A percentile compares a stretch with the other conserved stretches of the same genome.
phyloP scores from a whole-genome alignment of 2,329 filamentous ascomycete species.

The Ilyonectria mors-panacis region DNA sequence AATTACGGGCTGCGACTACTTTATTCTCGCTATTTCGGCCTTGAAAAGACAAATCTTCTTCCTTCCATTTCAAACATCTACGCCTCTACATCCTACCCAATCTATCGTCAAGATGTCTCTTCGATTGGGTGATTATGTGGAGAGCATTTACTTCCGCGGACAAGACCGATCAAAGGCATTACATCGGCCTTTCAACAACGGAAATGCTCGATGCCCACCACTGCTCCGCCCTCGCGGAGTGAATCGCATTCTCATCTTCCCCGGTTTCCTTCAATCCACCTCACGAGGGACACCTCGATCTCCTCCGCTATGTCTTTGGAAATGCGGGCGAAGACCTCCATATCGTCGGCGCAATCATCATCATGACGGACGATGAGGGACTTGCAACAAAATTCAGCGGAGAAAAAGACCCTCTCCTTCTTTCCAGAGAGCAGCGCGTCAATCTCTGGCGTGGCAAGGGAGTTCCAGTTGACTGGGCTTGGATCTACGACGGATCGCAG shows the following conservation, averaged over 20 bases:
- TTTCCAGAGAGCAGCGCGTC: constrained; percentile 42
- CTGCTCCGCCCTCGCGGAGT: constrained; percentile 29
- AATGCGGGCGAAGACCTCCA: constrained; percentile 48
- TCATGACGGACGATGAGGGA: constrained; percentile 45
- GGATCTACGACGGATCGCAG: constrained; percentile 43
- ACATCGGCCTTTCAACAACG: constrained; percentile 38
- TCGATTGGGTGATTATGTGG: constrained; percentile 37
- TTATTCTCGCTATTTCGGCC: not conserved
- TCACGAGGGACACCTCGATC: constrained; percentile 52
- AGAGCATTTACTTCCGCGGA: constrained; percentile 20
- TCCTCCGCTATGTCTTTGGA: constrained; percentile 50
- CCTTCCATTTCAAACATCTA: not conserved
- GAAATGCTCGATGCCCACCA: constrained; percentile 7
- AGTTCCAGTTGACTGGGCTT: constrained; percentile 42
- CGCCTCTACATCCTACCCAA: not conserved
- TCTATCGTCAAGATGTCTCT: constrained; percentile 20
- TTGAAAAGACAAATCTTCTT: not conserved
- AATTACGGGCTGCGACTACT: not conserved
- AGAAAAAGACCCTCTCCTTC: constrained; percentile 25
- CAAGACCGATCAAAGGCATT: constrained; percentile 2
- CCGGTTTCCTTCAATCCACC: constrained; percentile 57
- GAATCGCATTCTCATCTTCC: constrained; percentile 53
- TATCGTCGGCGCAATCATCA: constrained; percentile 51
- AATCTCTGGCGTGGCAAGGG: constrained; percentile 45
- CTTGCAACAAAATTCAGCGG: constrained; percentile 42